Base-by-base conservation (phyloP, 768 basidiomycete species). In the Podaxis pistillaris region DNA sequence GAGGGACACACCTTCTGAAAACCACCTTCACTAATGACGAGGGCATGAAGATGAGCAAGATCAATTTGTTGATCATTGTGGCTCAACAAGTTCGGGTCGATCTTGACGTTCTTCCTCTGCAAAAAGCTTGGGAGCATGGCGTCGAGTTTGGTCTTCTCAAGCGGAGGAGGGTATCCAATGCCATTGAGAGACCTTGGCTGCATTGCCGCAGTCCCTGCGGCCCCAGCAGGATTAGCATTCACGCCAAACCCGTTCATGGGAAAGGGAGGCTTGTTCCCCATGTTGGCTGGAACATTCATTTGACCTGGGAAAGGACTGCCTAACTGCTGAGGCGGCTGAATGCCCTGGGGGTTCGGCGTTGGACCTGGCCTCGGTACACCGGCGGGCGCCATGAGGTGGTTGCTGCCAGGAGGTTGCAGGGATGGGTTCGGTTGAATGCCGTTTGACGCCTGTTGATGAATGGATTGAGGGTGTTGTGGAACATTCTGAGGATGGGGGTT, bases 11-110 rank as follows among this genome's bases (percentile, higher is more conserved):
- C 88, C 63, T 79, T 79, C 15, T 60, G 40, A 47, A 69, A 65
- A 37, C 88, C 89, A 58, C 85, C 86, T 69, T 86, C 83, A 37
- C 73, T 77, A 72, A 88, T 80, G 30, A 91, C 88, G 52, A 80
- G 72, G 54, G 72, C 71, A 68, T 91, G 89, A 47, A 92, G 72
- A 36, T 70, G 68, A 73, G 86, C 78, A 33, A 91, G 70, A 68
- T 90, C 86, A n/a, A 91, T 81, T 46, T 64, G 71, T 38, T 83
- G 80, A 58, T 78, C 79, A 8, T 89, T 88, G 41, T 85, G 75
- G 38, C 72, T 75, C 67, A 85, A 63, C 41, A 82, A 61, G 2
- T 76, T 76, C 46, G 69, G 63, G 60, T 83, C 80, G 15, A 77
- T 70, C 24, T 75, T 74, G 51, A 82, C 66, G 6, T 71, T 70